Percentiles rank a stretch among this genome's conserved stretches.
Conservation (phyloP, 2,329 filamentous ascomycete genomes). For the Claviceps purpurea region DNA sequence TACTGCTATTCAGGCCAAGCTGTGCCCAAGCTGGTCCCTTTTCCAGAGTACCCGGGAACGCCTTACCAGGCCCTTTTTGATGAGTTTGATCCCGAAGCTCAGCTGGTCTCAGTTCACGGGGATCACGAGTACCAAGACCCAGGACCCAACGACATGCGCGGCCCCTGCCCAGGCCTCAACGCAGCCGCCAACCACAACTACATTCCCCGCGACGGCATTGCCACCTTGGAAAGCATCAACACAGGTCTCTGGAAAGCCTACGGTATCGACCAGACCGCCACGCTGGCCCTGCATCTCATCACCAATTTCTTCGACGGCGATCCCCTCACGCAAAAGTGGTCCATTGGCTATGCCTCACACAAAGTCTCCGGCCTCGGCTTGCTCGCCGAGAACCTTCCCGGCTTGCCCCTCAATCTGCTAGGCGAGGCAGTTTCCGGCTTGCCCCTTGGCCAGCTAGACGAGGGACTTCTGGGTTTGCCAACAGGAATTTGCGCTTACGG, state of each 20-base stretch:
- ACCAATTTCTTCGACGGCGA: conserved; percentile 4
- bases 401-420: background rate
- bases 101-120: conserved; percentile 1
- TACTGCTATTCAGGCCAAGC: background rate
- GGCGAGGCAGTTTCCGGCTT: no score
- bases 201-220: conserved; percentile 16
- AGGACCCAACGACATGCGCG: conserved; percentile 1
- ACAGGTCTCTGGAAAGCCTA: conserved; percentile 2
- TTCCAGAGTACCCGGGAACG: conserved; percentile 1
- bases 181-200: conserved; percentile 22
- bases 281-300: conserved; percentile 2
- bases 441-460: conserved; percentile 1
- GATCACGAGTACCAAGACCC: conserved; percentile 1
- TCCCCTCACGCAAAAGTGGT: conserved; percentile 3
- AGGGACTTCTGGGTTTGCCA: conserved; percentile 1
- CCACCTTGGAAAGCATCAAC: conserved; percentile 5
- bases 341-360: conserved; percentile 6
- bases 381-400: conserved; percentile 1
- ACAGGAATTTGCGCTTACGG: conserved; percentile 4
- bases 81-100: background rate
- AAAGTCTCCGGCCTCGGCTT: conserved; percentile 1
- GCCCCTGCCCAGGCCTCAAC: conserved; percentile 19
- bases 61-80: conserved; percentile 1
- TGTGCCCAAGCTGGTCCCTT: background rate
- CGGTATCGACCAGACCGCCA: conserved; percentile 4